Conservation (phyloP, 306 rosid species). For the Cucurbita argyrosperma region DNA sequence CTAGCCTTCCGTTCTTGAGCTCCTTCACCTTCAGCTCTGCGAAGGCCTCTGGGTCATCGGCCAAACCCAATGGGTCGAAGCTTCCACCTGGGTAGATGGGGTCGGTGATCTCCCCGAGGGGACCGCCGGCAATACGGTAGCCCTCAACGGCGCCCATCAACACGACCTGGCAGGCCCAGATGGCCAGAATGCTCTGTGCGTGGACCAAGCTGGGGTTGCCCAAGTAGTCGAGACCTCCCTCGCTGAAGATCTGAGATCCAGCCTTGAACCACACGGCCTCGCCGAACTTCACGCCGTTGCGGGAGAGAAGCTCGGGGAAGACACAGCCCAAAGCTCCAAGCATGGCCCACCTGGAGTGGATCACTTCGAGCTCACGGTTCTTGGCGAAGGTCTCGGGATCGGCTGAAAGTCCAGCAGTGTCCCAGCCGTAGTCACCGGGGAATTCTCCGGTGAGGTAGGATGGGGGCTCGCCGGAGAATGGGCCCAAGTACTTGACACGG, state of each 20-base stretch:
- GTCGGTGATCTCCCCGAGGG: conserved; percentile 70
- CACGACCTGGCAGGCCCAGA: conserved; percentile 67
- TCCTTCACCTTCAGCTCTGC: conserved; percentile 93
- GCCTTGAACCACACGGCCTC: conserved; percentile 96
- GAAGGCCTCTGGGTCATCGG: conserved; percentile 89
- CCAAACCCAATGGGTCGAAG: conserved; percentile 91
- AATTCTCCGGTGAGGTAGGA: conserved; percentile 62
- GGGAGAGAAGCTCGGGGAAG: conserved; percentile 73
- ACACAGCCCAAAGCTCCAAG: conserved; percentile 75
- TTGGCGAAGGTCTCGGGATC: conserved; percentile 78
- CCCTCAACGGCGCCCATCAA: conserved; percentile 93
- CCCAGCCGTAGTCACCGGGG: conserved; percentile 88
- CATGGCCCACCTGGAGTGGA: conserved; percentile 90
- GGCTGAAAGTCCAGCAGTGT: conserved; percentile 83
- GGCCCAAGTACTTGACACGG: conserved; percentile 89
- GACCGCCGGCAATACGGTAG: conserved; percentile 78
- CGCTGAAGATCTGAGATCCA: conserved; percentile 78
- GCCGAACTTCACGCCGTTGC: conserved; percentile 74
- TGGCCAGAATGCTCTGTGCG: conserved; percentile 87
- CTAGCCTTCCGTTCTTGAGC: conserved; percentile 72
- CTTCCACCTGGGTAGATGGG: conserved; percentile 95
- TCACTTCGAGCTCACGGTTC: conserved; percentile 71
- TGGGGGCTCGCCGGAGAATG: conserved; percentile 75
- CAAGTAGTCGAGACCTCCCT: conserved; percentile 90
- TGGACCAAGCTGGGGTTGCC: conserved; percentile 88